Evolutionary conservation across 2,329 filamentous ascomycete species (phyloP).

Genomic region (Coniochaeta ligniaria): DNA sequence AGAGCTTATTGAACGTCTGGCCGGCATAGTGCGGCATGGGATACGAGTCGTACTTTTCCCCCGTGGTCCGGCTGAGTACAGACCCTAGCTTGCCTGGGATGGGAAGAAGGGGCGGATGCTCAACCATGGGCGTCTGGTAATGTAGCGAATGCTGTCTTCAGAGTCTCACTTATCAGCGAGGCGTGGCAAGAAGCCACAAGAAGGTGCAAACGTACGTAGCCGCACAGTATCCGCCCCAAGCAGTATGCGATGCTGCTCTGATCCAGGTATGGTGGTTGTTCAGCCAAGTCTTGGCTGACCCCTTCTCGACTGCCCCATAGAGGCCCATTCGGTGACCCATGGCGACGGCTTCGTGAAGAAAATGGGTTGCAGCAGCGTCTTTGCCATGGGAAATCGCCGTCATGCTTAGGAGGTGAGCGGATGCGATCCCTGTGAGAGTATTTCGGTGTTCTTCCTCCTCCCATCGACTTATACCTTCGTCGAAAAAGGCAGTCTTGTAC

Average conservation of each 20-base stretch:
- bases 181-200: not conserved
- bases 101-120: not conserved
- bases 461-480: not conserved
- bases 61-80: not conserved
- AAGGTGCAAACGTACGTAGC: not conserved
- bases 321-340: conserved; percentile 1
- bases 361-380: not conserved
- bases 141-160: not conserved
- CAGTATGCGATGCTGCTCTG: not conserved
- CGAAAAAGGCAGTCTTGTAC: not conserved
- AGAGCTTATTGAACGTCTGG: conserved; percentile 1
- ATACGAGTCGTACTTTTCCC: not conserved
- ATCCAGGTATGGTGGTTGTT: conserved; percentile 1
- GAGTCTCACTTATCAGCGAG: not conserved
- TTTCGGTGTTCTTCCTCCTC: not conserved
- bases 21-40: not conserved
- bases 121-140: not conserved
- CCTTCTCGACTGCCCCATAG: not conserved
- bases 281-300: not conserved
- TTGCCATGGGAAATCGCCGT: not conserved
- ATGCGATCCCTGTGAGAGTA: not conserved
- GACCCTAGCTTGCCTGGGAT: not conserved
- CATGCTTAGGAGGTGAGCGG: not conserved
- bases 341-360: not conserved
- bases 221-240: not conserved